Evolutionary conservation across 75 land plant genomes (phyloP), one percentile per base, ranked within the genome.

Genomic region (Gnetum montanum): DNA sequence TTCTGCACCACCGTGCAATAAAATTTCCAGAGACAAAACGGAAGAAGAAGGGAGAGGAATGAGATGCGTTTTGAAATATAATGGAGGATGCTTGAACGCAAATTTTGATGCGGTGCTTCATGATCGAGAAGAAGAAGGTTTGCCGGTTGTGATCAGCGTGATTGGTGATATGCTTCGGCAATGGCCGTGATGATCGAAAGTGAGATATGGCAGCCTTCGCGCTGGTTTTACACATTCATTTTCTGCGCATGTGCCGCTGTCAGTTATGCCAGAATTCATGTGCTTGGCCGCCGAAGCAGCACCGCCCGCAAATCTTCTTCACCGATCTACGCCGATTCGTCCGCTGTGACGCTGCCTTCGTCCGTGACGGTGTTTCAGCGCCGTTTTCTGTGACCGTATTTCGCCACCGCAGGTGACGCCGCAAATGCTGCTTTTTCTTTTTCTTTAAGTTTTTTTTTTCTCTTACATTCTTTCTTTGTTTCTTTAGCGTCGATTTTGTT

Each of bases 371-470:
- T 66, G 6, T 84, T 78, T 61, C 88, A 84, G 67, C 60, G 83
- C 7, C 40, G 59, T 12, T 84, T 89, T 63, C 61, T 84, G 34
- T 23, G 67, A 16, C 57, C 79, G 27, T 89, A 75, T 63, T 79
- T 78, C 11, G 69, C 84, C 33, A 71, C 75, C 13, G 68, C 75
- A 34, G 77, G 90, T 86, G 26, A 58, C 66, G n/a, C 28, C n/a
- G 53, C 22, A 4, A 29, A 31, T 4, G 1, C 47, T n/a, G n/a
- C n/a, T n/a, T n/a, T n/a, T n/a, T n/a, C n/a, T n/a, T n/a, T n/a
- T n/a, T n/a, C n/a, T 23, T 13, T 8, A 13, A 18, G 22, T 19
- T 58, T n/a, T n/a, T n/a, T n/a, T n/a, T 44, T 10, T 31, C 28
- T n/a, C 52, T 10, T 11, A 4, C 4, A 34, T 56, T 35, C 6